Percentiles rank a stretch among this genome's conserved stretches.
Evolutionary conservation across 345 rosid species (phyloP).

Genomic region (Passiflora organensis): DNA sequence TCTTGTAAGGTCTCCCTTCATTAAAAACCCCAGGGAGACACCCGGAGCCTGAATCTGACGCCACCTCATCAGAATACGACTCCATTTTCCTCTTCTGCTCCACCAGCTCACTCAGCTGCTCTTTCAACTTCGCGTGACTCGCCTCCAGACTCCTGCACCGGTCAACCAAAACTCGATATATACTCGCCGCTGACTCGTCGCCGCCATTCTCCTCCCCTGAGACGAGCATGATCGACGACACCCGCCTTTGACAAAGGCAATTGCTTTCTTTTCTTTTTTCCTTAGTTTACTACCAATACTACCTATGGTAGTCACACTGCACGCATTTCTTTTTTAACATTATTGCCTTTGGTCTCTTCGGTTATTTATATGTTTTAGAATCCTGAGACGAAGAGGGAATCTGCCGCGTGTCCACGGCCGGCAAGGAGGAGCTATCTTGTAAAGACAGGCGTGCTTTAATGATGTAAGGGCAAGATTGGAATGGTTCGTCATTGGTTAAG

Average conservation of each 20-base stretch:
- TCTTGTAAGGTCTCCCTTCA: slow-evolving; percentile 47
- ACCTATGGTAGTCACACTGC: slow-evolving; percentile 16
- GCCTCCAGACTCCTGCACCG: slow-evolving; percentile 62
- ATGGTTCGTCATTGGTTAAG: slow-evolving; percentile 13
- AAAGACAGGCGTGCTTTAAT: slow-evolving; percentile 25
- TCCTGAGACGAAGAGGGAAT: slow-evolving; percentile 6
- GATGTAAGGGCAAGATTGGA: background rate
- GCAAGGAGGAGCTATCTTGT: slow-evolving; percentile 17
- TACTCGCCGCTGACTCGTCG: slow-evolving; percentile 23
- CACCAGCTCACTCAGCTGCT: slow-evolving; percentile 41
- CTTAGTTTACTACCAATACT: no score
- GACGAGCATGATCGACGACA: slow-evolving; percentile 16
- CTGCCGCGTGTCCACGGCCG: slow-evolving; percentile 26
- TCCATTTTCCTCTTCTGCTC: slow-evolving; percentile 20
- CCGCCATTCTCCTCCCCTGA: slow-evolving; percentile 11
- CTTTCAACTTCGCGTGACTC: slow-evolving; percentile 46
- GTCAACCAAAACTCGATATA: slow-evolving; percentile 46
- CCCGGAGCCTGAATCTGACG: slow-evolving; percentile 27
- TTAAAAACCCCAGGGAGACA: slow-evolving; percentile 40
- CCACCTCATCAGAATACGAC: slow-evolving; percentile 9
- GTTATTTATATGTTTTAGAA: background rate
- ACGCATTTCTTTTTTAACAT: background rate
- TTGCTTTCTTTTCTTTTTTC: slow-evolving; percentile 1
- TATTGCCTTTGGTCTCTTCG: background rate
- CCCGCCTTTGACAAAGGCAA: slow-evolving; percentile 2